A percentile compares a stretch with the other conserved stretches of the same genome.
Conservation (phyloP, 805 yeast species). For the Candida germanica region DNA sequence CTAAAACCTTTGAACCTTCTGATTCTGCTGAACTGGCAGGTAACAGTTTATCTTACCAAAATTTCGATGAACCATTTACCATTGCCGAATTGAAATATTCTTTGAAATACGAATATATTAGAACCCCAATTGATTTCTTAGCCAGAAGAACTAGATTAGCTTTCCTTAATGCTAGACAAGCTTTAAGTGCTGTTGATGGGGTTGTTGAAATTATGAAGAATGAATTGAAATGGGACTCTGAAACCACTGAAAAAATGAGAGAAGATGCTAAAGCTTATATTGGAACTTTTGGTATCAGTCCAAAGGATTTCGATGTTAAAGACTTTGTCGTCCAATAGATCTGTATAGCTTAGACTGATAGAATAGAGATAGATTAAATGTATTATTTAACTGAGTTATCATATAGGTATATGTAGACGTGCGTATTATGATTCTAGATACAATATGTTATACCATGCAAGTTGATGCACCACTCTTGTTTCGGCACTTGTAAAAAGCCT, state of each 20-base stretch:
- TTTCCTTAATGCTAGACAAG: conserved; percentile 83
- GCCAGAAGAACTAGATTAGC: conserved; percentile 94
- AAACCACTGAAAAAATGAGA: conserved; percentile 52
- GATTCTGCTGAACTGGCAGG: conserved; percentile 20
- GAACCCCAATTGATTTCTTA: conserved; percentile 86
- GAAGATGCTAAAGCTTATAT: conserved; percentile 54
- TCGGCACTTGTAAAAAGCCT: too few relatives aligned
- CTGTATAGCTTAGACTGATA: conserved; percentile 3
- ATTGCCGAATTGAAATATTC: conserved; percentile 87
- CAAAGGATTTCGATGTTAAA: conserved; percentile 24
- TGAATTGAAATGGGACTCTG: conserved; percentile 71
- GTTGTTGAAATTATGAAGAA: conserved; percentile 83
- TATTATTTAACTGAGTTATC: too few relatives aligned
- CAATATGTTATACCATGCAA: too few relatives aligned
- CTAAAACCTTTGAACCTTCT: conserved; percentile 29
- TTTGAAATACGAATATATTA: conserved; percentile 75
- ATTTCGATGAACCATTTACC: conserved; percentile 79
- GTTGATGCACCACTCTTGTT: too few relatives aligned
- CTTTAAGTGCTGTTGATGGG: conserved; percentile 73
- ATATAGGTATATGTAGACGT: too few relatives aligned
- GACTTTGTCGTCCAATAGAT: conserved; percentile 21
- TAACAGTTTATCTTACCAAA: conserved; percentile 42
- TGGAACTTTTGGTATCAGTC: conserved; percentile 55
- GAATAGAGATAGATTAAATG: conserved; percentile 4
- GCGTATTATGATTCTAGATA: neutral